These are phyloP conservation scores for Orbilia oligospora DNA, from an alignment of 2,329 filamentous ascomycete genomes.

Conservation along the genomic window DNA sequence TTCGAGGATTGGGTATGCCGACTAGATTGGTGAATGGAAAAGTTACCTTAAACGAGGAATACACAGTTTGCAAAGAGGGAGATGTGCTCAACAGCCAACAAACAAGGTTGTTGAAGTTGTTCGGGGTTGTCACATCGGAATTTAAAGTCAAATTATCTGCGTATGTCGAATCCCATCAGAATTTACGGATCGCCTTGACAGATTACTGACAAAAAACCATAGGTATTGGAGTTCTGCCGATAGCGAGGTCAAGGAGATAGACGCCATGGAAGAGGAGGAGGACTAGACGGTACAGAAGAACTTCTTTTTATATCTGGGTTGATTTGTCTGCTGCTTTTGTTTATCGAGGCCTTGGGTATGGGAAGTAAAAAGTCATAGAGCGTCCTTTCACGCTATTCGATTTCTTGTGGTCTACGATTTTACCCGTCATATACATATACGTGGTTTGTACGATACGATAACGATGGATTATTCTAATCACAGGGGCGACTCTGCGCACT, in stretches of 20 bases:
- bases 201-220: conserved; percentile 12
- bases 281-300: conserved; percentile 23
- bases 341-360: conserved; percentile 32
- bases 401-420: conserved; percentile 37
- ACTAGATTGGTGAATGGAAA: conserved; percentile 90
- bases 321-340: conserved; percentile 31
- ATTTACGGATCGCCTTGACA: not conserved
- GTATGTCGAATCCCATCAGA: conserved; percentile 68
- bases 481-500: conserved; percentile 24
- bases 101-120: conserved; percentile 93
- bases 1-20: conserved; percentile 90
- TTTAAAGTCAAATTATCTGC: conserved; percentile 87
- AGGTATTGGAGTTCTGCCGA: conserved; percentile 55
- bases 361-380: conserved; percentile 57
- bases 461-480: conserved; percentile 47
- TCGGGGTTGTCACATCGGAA: conserved; percentile 89
- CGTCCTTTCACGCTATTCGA: conserved; percentile 33
- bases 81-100: conserved; percentile 89
- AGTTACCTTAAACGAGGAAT: conserved; percentile 81
- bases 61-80: conserved; percentile 86
- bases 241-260: conserved; percentile 40
- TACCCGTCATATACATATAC: conserved; percentile 29
- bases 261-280: conserved; percentile 58
- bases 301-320: conserved; percentile 15
- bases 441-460: conserved; percentile 54